These are phyloP conservation scores for Ogataea pini DNA, from an alignment of 805 yeast genomes.

Conservation along the genomic window DNA sequence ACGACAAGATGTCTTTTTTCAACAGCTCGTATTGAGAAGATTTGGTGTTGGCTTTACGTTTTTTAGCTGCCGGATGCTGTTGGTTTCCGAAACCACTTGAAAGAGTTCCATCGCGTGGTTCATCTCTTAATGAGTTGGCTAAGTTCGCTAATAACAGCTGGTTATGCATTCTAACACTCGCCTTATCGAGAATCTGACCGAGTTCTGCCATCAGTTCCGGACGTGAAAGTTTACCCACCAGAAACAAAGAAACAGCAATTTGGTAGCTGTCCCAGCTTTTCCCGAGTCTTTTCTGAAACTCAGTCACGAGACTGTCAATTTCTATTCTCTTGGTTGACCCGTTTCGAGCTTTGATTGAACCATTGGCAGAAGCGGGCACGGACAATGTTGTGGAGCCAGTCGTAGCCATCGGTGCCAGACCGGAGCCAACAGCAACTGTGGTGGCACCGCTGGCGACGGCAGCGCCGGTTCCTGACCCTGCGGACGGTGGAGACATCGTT, in stretches of 20 bases:
- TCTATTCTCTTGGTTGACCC: slow-evolving; percentile 47
- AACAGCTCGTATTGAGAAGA: slow-evolving; percentile 77
- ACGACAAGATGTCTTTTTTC: slow-evolving; percentile 81
- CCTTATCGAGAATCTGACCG: slow-evolving; percentile 52
- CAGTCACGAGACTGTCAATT: slow-evolving; percentile 65
- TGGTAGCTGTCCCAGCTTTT: slow-evolving; percentile 86
- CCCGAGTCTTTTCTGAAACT: slow-evolving; percentile 74
- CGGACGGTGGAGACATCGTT: slow-evolving; percentile 4
- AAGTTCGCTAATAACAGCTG: slow-evolving; percentile 77
- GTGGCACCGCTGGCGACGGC: slow-evolving; percentile 11
- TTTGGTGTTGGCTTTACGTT: slow-evolving; percentile 51
- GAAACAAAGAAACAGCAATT: slow-evolving; percentile 69
- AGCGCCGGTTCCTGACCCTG: neutral
- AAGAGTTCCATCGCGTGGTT: slow-evolving; percentile 57
- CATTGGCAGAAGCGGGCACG: slow-evolving; percentile 7
- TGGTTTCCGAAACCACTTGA: slow-evolving; percentile 50
- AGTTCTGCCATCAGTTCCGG: slow-evolving; percentile 65
- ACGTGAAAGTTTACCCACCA: slow-evolving; percentile 78
- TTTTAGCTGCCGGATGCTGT: slow-evolving; percentile 27
- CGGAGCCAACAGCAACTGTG: slow-evolving; percentile 3
- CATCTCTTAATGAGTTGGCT: slow-evolving; percentile 80
- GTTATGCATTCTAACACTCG: slow-evolving; percentile 70
- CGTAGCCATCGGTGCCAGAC: neutral
- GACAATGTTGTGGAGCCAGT: slow-evolving; percentile 6
- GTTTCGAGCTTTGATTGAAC: slow-evolving; percentile 15